Conservation (phyloP, 345 rosid species). For the Linum trigynum region DNA sequence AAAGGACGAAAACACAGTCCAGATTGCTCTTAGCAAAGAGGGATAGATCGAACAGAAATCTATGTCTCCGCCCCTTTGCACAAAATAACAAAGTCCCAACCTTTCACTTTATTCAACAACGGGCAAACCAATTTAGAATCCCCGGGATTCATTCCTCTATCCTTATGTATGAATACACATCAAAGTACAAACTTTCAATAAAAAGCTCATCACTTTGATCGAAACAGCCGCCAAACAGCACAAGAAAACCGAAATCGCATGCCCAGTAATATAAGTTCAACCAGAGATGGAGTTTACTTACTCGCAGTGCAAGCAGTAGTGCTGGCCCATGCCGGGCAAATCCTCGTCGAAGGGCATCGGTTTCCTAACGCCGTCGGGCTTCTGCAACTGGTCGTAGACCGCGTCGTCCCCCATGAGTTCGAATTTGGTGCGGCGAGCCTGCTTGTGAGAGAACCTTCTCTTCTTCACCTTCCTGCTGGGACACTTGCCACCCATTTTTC, state of each 20-base stretch:
- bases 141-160: not conserved
- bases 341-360: constrained; percentile 63
- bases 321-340: constrained; percentile 97
- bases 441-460: constrained; percentile 84
- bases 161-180: not conserved
- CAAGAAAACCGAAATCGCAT: too few relatives aligned
- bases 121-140: not conserved
- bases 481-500: too few relatives aligned
- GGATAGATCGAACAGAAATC: not conserved
- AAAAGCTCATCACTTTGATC: too few relatives aligned
- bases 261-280: too few relatives aligned
- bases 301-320: constrained; percentile 95
- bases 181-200: not conserved
- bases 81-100: too few relatives aligned
- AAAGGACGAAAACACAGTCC: not conserved
- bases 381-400: constrained; percentile 66
- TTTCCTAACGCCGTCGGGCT: constrained; percentile 44
- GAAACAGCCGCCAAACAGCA: too few relatives aligned
- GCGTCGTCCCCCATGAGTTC: constrained; percentile 76
- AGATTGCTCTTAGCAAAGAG: not conserved
- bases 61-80: too few relatives aligned
- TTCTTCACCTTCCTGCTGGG: constrained; percentile 71
- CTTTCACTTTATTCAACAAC: too few relatives aligned
- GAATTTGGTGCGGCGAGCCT: constrained; percentile 82
- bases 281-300: constrained; percentile 18